Base-by-base conservation (phyloP, 257 asterid genomes). In the Rauvolfia tetraphylla region DNA sequence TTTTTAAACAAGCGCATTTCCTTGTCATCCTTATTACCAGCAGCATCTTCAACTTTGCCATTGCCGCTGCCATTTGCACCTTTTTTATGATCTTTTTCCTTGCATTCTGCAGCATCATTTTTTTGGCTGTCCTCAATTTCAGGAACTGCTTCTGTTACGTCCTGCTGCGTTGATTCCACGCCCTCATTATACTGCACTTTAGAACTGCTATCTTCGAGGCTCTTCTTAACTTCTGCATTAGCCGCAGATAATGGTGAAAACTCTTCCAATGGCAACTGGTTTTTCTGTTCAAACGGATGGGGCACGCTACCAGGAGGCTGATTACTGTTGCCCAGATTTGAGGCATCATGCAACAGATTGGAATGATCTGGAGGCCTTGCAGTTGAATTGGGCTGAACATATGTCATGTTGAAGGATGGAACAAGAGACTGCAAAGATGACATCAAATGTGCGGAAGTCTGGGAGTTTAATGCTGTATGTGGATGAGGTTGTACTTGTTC, bases 1-100 rank as follows among this genome's bases (percentile, higher is more conserved):
- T 86, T 90, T 82, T 95, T 95, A 79, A 95, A 93, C 49, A 89
- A 51, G n/a, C 98, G 96, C 84, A 80, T 83, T 59, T 73, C 91
- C 81, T 90, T 95, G 48, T 95, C 98, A 81, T 92, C 96, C 90
- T 90, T 93, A 80, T 74, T 85, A 66, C 79, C 81, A 76, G 49
- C 73, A 75, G 77, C 78, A 78, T 82, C 92, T 54, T 89, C 97
- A 77, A 42, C 86, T 79, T 90, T 90, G 15, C 73, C 90, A 34
- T 76, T 81, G 56, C n/a, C n/a, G n/a, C n/a, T n/a, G n/a, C 69
- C 89, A 65, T 85, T 84, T 80, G 69, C 77, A 72, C 78, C 75
- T 80, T 84, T 88, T 53, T 87, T 65, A 31, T 61, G 78, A 79
- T n/a, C n/a, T 75, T 59, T 81, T 68, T 76, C 84, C 83, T 81